These are phyloP conservation scores for Didymella pomorum DNA, from an alignment of 2,329 filamentous ascomycete species.

Conservation along the genomic window DNA sequence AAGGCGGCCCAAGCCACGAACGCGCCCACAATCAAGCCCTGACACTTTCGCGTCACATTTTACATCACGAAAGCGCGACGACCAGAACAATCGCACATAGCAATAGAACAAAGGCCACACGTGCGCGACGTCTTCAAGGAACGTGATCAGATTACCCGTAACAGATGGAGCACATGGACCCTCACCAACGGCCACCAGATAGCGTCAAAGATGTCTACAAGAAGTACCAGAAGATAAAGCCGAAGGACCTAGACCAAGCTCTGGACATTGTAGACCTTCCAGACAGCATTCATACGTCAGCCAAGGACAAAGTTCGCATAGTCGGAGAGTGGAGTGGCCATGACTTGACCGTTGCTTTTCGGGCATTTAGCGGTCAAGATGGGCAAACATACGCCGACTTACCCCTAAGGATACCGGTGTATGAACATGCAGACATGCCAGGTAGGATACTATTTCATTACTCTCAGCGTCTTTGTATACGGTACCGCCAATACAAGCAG, in stretches of 20 bases:
- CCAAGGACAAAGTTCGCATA: conserved; percentile 31
- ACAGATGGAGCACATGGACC: conserved; percentile 63
- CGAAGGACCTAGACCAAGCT: conserved; percentile 59
- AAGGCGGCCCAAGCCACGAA: conserved; percentile 34
- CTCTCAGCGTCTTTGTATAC: not conserved
- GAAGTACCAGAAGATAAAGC: conserved; percentile 68
- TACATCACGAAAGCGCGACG: not conserved
- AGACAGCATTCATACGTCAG: conserved; percentile 38
- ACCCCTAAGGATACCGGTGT: conserved; percentile 52
- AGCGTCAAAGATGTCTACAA: conserved; percentile 78
- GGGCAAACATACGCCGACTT: conserved; percentile 9
- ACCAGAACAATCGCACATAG: not conserved
- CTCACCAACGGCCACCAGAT: conserved; percentile 79
- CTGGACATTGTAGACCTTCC: conserved; percentile 54
- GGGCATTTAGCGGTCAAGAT: conserved; percentile 32
- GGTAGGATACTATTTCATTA: conserved; percentile 57
- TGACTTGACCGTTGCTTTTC: conserved; percentile 35
- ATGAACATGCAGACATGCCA: conserved; percentile 71
- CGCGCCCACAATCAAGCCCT: conserved; percentile 23
- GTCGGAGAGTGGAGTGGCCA: conserved; percentile 31
- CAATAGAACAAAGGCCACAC: not conserved
- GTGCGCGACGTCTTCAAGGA: not conserved
- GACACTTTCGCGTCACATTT: conserved; percentile 18
- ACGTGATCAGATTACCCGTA: not conserved
- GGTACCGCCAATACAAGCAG: not conserved